Evolutionary conservation across 345 rosid genomes (phyloP).

Genomic region (Eucalyptus erythrocorys): DNA sequence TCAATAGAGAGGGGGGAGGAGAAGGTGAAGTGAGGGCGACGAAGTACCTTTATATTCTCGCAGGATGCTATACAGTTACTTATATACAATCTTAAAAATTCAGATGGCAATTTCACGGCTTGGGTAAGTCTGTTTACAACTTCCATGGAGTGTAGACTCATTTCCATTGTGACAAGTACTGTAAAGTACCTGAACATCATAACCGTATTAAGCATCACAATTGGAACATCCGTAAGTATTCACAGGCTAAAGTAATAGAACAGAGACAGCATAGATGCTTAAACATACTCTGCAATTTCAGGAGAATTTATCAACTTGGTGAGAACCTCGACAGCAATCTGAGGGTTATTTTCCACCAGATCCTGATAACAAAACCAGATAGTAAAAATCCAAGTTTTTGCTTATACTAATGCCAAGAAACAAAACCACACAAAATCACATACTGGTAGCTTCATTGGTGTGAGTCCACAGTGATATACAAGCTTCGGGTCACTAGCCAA

Average conservation of each 20-base stretch:
- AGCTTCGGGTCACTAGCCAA: slow-evolving; percentile 80
- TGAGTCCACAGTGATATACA: slow-evolving; percentile 86
- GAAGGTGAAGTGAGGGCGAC: neutral
- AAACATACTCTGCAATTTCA: slow-evolving; percentile 79
- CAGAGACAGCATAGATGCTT: neutral
- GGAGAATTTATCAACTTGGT: slow-evolving; percentile 79
- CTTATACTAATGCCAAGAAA: neutral
- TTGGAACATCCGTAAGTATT: neutral
- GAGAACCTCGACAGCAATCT: slow-evolving; percentile 89
- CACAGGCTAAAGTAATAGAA: neutral
- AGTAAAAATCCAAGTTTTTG: neutral
- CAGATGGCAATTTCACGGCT: slow-evolving; percentile 88
- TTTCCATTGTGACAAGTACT: slow-evolving; percentile 90
- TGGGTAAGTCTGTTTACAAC: slow-evolving; percentile 98
- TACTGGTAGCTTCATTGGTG: slow-evolving; percentile 90
- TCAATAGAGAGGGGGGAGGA: neutral
- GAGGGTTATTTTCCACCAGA: slow-evolving; percentile 91
- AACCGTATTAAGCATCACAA: neutral
- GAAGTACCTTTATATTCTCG: slow-evolving; percentile 73
- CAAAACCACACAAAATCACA: slow-evolving; percentile 9
- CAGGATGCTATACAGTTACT: slow-evolving; percentile 94
- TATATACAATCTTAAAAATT: slow-evolving; percentile 81
- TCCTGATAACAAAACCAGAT: slow-evolving; percentile 43
- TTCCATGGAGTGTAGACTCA: slow-evolving; percentile 98
- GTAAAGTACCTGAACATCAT: slow-evolving; percentile 56